Evolutionary conservation across 345 rosid species (phyloP).

Genomic region (Aquilaria malaccensis): DNA sequence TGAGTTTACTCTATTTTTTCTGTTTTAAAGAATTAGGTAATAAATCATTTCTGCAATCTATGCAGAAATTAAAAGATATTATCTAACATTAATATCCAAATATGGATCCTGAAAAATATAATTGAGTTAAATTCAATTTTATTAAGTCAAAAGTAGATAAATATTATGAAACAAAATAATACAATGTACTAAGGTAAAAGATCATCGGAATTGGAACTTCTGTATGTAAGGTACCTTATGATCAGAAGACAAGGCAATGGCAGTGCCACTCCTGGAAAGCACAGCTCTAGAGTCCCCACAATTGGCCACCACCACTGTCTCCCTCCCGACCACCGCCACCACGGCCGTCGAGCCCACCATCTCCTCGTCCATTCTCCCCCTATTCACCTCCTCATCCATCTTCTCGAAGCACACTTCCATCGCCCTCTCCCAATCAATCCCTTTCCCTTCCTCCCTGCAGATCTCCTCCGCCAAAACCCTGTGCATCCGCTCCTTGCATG

Average conservation of each 20-base stretch:
- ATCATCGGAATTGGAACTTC: too few species aligned
- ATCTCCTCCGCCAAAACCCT: constrained; percentile 31
- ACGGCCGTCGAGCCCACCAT: constrained; percentile 37
- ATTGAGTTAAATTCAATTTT: too few species aligned
- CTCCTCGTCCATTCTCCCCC: constrained; percentile 12
- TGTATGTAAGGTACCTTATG: constrained; percentile 23
- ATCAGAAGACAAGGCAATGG: constrained; percentile 25
- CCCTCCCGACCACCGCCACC: constrained; percentile 30
- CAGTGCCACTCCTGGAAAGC: constrained; percentile 21
- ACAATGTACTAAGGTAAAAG: too few species aligned
- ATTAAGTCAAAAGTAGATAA: too few species aligned
- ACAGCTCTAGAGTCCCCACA: constrained; percentile 38
- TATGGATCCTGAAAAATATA: too few species aligned
- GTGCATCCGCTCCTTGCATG: constrained; percentile 52
- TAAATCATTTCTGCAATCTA: too few species aligned
- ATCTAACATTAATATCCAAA: too few species aligned
- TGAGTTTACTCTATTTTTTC: too few species aligned
- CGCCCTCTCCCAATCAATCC: constrained; percentile 39
- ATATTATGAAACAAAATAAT: too few species aligned
- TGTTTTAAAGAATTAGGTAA: too few species aligned
- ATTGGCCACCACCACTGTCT: constrained; percentile 26
- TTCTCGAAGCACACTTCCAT: constrained; percentile 41
- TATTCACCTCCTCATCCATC: constrained; percentile 42
- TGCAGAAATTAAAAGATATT: too few species aligned
- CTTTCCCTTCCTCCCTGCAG: constrained; percentile 6